A percentile compares a stretch with the other conserved stretches of the same genome.
phyloP scores from a whole-genome alignment of 2,329 filamentous ascomycete species.

The Orbilia ellipsospora region DNA sequence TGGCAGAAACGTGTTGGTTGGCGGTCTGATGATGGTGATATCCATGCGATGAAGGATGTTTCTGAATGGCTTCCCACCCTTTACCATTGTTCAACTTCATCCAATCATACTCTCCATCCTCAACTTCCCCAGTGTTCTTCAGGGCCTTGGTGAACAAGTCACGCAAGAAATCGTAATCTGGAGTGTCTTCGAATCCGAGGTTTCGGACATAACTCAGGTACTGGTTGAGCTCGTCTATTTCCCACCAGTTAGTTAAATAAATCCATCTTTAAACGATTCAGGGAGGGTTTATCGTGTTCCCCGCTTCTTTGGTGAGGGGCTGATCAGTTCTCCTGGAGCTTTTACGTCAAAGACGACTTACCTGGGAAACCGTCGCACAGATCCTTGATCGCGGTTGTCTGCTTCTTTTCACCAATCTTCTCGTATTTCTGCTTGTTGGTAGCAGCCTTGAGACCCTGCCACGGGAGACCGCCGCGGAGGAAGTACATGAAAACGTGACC shows the following conservation, averaged over 20 bases:
- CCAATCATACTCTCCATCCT: constrained; percentile 99
- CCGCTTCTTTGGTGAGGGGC: constrained; percentile 31
- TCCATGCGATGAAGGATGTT: constrained; percentile 76
- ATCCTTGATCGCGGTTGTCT: constrained; percentile 96
- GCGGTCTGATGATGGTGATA: constrained; percentile 64
- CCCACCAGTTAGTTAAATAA: too few species aligned
- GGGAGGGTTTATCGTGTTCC: constrained; percentile 40
- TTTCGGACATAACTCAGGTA: constrained; percentile 98
- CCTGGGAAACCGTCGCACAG: constrained; percentile 92
- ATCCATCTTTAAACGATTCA: constrained; percentile 1
- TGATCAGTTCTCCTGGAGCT: constrained; percentile 21
- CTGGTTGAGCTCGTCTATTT: constrained; percentile 89
- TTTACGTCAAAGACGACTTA: constrained; percentile 62
- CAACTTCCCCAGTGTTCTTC: constrained; percentile 92
- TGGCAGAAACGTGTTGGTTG: constrained; percentile 66
- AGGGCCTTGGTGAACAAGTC: constrained; percentile 96
- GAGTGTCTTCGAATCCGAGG: constrained; percentile 96
- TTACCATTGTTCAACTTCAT: constrained; percentile 97
- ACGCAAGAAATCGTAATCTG: constrained; percentile 96
- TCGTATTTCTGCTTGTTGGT: constrained; percentile 98
- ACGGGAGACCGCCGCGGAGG: constrained; percentile 75
- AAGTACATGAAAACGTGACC: constrained; percentile 82
- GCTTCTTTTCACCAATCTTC: constrained; percentile 99
- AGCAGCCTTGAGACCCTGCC: constrained; percentile 78
- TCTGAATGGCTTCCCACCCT: constrained; percentile 85